Percentiles rank a stretch among this genome's conserved stretches.
Conservation (phyloP, 202 grass and related monocot genomes). For the Musa balbisiana region DNA sequence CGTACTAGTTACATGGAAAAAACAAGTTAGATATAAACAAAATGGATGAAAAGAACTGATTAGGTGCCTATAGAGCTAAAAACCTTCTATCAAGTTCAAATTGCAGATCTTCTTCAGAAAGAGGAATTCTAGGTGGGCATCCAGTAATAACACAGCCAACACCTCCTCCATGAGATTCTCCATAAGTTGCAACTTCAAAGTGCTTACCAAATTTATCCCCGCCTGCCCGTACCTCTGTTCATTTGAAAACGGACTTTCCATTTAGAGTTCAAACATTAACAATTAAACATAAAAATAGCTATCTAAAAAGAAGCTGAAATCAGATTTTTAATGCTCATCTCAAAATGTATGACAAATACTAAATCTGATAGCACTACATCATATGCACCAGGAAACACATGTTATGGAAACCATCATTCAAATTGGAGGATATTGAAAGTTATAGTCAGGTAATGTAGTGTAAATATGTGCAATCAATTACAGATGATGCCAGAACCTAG, state of each 20-base stretch:
- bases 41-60: too few species aligned
- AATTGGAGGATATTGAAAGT: background rate
- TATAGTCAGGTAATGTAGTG: background rate
- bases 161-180: too few species aligned
- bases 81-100: too few species aligned
- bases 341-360: background rate
- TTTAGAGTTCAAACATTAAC: background rate
- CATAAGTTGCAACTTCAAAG: too few species aligned
- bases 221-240: too few species aligned
- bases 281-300: background rate
- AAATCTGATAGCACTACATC: background rate
- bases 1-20: too few species aligned
- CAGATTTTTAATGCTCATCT: background rate
- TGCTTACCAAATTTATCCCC: too few species aligned
- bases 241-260: background rate
- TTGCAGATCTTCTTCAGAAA: too few species aligned
- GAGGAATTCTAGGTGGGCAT: too few species aligned
- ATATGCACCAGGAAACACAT: background rate
- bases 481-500: background rate
- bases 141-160: too few species aligned
- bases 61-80: too few species aligned
- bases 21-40: too few species aligned
- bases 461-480: background rate
- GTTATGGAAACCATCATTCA: background rate
- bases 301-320: background rate